Conservation (phyloP, 2,329 filamentous ascomycete genomes). For the Onygenales sp. region DNA sequence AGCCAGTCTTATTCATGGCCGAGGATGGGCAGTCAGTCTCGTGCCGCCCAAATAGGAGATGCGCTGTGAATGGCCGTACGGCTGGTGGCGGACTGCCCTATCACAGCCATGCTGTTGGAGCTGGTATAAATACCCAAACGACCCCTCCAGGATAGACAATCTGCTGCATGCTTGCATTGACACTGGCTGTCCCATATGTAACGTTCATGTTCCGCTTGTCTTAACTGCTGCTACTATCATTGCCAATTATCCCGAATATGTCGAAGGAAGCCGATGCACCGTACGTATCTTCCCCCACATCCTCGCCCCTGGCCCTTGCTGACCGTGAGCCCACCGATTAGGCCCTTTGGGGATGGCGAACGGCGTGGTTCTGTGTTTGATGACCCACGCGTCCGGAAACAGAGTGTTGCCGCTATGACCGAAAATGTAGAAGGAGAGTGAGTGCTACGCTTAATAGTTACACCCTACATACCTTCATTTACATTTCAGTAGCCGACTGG, state of each 20-base stretch:
- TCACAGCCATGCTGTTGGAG: too few species aligned
- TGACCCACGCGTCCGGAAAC: constrained; percentile 6
- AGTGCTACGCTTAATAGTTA: constrained; percentile 5
- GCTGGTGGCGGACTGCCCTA: too few species aligned
- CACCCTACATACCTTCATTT: background rate
- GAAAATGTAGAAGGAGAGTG: constrained; percentile 26
- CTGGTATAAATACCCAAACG: too few species aligned
- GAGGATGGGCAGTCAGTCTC: too few species aligned
- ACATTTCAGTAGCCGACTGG: background rate
- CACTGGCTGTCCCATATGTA: background rate
- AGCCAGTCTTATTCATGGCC: too few species aligned
- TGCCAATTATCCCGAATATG: background rate
- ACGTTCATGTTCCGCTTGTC: background rate
- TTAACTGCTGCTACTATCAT: background rate
- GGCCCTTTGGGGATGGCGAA: background rate
- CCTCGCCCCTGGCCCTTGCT: background rate
- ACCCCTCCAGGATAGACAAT: too few species aligned
- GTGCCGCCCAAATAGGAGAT: too few species aligned
- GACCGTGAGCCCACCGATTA: background rate
- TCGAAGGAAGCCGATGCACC: background rate
- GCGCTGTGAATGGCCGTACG: too few species aligned
- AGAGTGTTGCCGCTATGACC: constrained; percentile 20
- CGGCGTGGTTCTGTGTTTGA: constrained; percentile 9
- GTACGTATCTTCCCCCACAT: background rate
- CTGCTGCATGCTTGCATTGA: background rate